Percentiles rank a stretch among this genome's conserved stretches.
phyloP scores from a whole-genome alignment of 2,329 filamentous ascomycete species.

The Zymoseptoria crescenta region DNA sequence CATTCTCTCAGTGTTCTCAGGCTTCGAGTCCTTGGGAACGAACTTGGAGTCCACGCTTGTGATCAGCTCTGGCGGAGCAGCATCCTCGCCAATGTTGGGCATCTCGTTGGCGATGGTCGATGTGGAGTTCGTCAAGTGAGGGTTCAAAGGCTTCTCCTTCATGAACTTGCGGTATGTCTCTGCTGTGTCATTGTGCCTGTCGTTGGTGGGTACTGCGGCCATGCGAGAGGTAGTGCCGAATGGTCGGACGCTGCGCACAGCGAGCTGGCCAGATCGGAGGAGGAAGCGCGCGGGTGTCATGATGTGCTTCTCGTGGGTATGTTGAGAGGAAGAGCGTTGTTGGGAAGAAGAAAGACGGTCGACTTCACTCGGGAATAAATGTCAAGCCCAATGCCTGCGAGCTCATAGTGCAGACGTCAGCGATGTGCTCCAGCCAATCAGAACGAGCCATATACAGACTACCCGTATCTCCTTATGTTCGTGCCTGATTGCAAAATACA shows the following conservation, averaged over 20 bases:
- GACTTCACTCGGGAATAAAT: too few relatives aligned
- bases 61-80: slow-evolving; percentile 53
- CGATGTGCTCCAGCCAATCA: too few relatives aligned
- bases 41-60: slow-evolving; percentile 50
- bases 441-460: too few relatives aligned
- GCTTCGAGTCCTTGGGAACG: slow-evolving; percentile 51
- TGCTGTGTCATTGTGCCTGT: slow-evolving; percentile 46
- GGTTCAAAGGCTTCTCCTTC: slow-evolving; percentile 51
- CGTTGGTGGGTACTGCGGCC: slow-evolving; percentile 34
- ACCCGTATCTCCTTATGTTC: too few relatives aligned
- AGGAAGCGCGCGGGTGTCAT: slow-evolving; percentile 44
- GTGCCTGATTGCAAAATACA: too few relatives aligned
- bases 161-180: slow-evolving; percentile 50
- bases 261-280: slow-evolving; percentile 38
- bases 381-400: too few relatives aligned
- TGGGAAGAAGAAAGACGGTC: too few relatives aligned
- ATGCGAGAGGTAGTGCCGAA: slow-evolving; percentile 34
- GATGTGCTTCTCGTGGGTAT: slow-evolving; percentile 4
- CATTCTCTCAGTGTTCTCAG: slow-evolving; percentile 57
- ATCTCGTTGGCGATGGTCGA: slow-evolving; percentile 57
- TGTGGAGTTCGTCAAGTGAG: slow-evolving; percentile 56
- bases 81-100: slow-evolving; percentile 50
- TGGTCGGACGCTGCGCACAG: slow-evolving; percentile 30
- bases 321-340: neutral
- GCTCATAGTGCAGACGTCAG: too few relatives aligned